Conservation (phyloP, 371 early-diverging fungal genomes). For the Dipsacomyces acuminosporus region DNA sequence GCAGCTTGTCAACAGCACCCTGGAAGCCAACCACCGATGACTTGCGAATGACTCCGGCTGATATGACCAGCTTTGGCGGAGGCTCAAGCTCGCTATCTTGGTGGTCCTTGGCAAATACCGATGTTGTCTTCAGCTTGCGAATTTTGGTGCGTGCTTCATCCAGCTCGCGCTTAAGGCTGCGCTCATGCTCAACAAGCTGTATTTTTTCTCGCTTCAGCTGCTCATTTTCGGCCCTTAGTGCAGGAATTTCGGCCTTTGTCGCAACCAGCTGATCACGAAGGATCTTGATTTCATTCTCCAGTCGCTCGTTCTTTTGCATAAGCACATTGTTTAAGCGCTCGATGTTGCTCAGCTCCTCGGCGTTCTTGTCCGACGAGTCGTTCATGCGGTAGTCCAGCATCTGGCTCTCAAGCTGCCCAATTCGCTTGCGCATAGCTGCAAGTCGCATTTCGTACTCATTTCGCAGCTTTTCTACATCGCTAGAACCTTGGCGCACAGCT, state of each 20-base stretch:
- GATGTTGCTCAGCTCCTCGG: slow-evolving; percentile 33
- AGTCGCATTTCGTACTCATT: slow-evolving; percentile 62
- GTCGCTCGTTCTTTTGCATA: slow-evolving; percentile 31
- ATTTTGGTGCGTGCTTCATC: slow-evolving; percentile 36
- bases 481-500: slow-evolving; percentile 21
- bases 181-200: slow-evolving; percentile 31
- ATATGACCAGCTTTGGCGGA: slow-evolving; percentile 48
- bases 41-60: slow-evolving; percentile 65
- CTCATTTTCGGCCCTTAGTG: slow-evolving; percentile 36
- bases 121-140: slow-evolving; percentile 38
- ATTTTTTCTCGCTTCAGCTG: slow-evolving; percentile 30
- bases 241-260: slow-evolving; percentile 33
- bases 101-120: slow-evolving; percentile 45
- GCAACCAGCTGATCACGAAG: slow-evolving; percentile 38
- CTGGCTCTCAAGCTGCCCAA: slow-evolving; percentile 52
- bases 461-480: slow-evolving; percentile 41
- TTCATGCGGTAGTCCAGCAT: slow-evolving; percentile 43
- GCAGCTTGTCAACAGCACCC: slow-evolving; percentile 73
- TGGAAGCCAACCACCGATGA: slow-evolving; percentile 68
- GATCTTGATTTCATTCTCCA: slow-evolving; percentile 33
- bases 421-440: slow-evolving; percentile 49
- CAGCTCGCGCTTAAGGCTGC: slow-evolving; percentile 33
- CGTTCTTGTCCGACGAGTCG: slow-evolving; percentile 16
- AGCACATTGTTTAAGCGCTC: slow-evolving; percentile 36
- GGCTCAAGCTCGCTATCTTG: slow-evolving; percentile 44